A percentile compares a stretch with the other conserved stretches of the same genome.
phyloP scores from a whole-genome alignment of 2,329 filamentous ascomycete genomes.

The Monilinia polystroma region DNA sequence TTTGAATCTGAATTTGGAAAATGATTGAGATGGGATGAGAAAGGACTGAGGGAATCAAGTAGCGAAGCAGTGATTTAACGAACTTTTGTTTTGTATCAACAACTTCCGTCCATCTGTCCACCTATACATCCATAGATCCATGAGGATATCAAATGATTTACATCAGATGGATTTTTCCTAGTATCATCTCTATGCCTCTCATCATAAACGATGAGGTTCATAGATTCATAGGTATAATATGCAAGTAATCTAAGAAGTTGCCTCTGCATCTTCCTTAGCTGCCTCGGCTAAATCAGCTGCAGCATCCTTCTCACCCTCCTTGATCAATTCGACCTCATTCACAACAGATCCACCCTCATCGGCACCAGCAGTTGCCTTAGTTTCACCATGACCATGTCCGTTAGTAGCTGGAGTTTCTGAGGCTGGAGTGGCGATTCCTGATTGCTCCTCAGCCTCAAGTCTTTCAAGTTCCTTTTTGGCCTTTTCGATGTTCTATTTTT shows the following conservation, averaged over 20 bases:
- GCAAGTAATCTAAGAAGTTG: slow-evolving; percentile 7
- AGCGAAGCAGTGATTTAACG: neutral
- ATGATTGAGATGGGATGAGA: neutral
- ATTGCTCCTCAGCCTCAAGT: slow-evolving; percentile 68
- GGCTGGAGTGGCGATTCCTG: slow-evolving; percentile 38
- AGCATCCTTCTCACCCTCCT: slow-evolving; percentile 58
- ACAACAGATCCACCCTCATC: slow-evolving; percentile 36
- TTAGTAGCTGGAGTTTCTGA: slow-evolving; percentile 49
- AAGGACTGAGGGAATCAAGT: neutral
- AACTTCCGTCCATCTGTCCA: neutral
- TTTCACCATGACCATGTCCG: slow-evolving; percentile 52
- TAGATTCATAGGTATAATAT: neutral
- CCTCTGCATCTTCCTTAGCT: slow-evolving; percentile 54
- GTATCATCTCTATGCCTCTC: too few relatives aligned
- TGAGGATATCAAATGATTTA: neutral
- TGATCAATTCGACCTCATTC: slow-evolving; percentile 38
- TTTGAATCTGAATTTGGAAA: too few relatives aligned
- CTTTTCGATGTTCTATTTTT: slow-evolving; percentile 83
- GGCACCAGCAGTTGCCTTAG: slow-evolving; percentile 41
- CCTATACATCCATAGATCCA: neutral
- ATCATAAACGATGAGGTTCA: neutral
- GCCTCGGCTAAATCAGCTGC: slow-evolving; percentile 60
- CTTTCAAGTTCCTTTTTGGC: slow-evolving; percentile 93
- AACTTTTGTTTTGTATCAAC: slow-evolving; percentile 2
- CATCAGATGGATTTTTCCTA: neutral